A percentile compares a stretch with the other conserved stretches of the same genome.
Conservation (phyloP, 1,284 basidiomycete species). For the Microbotryomycetes sp. region DNA sequence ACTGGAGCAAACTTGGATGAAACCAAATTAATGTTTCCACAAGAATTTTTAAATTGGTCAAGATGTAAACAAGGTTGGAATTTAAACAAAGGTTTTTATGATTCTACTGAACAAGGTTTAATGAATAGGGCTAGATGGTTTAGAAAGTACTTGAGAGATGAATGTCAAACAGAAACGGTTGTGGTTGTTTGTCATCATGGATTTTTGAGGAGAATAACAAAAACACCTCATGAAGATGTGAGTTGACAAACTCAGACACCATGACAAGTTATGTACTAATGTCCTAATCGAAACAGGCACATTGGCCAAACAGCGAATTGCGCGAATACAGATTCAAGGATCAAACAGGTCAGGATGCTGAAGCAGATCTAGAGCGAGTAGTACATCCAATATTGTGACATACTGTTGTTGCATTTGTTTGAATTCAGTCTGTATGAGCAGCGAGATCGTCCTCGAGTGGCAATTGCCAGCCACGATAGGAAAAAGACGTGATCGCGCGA, state of each 20-base stretch:
- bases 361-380: constrained; percentile 27
- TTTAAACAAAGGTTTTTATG: constrained; percentile 22
- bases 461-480: too few species aligned
- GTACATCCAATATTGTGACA: constrained; percentile 4
- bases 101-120: constrained; percentile 21
- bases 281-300: background rate
- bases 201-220: constrained; percentile 20
- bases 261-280: background rate
- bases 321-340: constrained; percentile 28
- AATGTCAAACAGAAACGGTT: constrained; percentile 12
- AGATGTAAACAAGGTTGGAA: constrained; percentile 22
- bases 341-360: constrained; percentile 11
- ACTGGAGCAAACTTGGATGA: constrained; percentile 16
- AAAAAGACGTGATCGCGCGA: too few species aligned
- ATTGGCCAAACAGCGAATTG: constrained; percentile 27
- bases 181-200: constrained; percentile 30
- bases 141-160: constrained; percentile 14
- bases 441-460: too few species aligned
- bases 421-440: too few species aligned
- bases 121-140: constrained; percentile 26
- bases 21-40: constrained; percentile 12
- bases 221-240: constrained; percentile 19
- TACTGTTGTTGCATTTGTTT: background rate
- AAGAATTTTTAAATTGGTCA: constrained; percentile 25
- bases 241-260: background rate